A percentile compares a stretch with the other conserved stretches of the same genome.
Conservation (phyloP, 2,329 filamentous ascomycete genomes). For the Ophiognomonia clavigignenti-juglandacearum region DNA sequence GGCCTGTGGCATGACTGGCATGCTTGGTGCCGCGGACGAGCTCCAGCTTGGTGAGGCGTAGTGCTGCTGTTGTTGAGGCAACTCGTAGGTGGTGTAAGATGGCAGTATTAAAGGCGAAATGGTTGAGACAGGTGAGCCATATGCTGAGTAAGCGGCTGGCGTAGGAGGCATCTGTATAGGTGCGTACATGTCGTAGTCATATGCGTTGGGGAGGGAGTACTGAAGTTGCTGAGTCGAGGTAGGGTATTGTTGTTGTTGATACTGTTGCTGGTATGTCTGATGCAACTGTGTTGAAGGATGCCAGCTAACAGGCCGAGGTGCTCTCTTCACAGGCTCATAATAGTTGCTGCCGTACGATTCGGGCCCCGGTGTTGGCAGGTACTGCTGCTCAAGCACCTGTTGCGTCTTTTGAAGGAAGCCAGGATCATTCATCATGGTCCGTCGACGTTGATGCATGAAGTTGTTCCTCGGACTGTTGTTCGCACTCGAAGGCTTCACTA, state of each 20-base stretch:
- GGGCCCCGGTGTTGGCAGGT: conserved; percentile 29
- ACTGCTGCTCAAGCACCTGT: conserved; percentile 40
- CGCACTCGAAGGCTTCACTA: conserved; percentile 62
- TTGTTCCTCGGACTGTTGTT: conserved; percentile 62
- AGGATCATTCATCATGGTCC: conserved; percentile 50
- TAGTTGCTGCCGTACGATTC: conserved; percentile 26
- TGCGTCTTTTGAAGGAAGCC: conserved; percentile 40
- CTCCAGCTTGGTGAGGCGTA: conserved; percentile 38
- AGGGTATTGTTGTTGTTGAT: conserved; percentile 21
- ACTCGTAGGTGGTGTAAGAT: conserved; percentile 31
- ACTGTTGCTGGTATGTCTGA: conserved; percentile 29
- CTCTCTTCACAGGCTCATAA: conserved; percentile 31
- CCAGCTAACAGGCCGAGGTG: conserved; percentile 67
- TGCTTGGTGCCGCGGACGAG: conserved; percentile 13
- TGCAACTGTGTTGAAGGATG: conserved; percentile 57
- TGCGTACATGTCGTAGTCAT: conserved; percentile 36
- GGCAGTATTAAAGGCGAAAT: conserved; percentile 51
- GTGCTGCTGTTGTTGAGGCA: conserved; percentile 25
- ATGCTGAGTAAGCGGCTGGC: conserved; percentile 51
- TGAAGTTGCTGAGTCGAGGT: conserved; percentile 26
- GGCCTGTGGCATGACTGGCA: conserved; percentile 1
- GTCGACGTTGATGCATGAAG: conserved; percentile 45
- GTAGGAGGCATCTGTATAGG: conserved; percentile 43
- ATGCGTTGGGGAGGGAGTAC: conserved; percentile 36
- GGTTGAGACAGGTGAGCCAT: conserved; percentile 49